These are phyloP conservation scores for Yarrowia osloensis DNA, from an alignment of 805 yeast species.

Conservation along the genomic window DNA sequence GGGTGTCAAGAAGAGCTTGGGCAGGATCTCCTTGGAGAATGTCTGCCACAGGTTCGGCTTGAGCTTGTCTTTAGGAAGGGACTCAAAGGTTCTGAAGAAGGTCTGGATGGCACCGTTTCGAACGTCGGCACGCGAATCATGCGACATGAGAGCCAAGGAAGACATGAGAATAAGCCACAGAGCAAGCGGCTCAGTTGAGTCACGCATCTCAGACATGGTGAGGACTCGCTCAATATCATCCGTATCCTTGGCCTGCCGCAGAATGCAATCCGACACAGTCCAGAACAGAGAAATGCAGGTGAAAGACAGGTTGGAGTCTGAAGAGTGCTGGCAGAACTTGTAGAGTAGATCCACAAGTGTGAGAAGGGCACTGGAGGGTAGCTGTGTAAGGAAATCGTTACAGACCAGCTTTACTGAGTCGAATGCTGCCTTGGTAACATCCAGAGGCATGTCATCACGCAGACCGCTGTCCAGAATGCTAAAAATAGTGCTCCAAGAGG, in stretches of 20 bases:
- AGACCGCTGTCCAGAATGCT: slow-evolving; percentile 47
- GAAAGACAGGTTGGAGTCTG: slow-evolving; percentile 83
- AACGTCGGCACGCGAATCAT: slow-evolving; percentile 73
- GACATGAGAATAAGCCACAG: slow-evolving; percentile 67
- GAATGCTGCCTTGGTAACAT: slow-evolving; percentile 67
- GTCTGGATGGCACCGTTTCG: slow-evolving; percentile 90
- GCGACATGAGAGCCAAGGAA: slow-evolving; percentile 61
- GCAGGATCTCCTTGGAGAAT: slow-evolving; percentile 9
- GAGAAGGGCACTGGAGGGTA: slow-evolving; percentile 67
- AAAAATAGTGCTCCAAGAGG: slow-evolving; percentile 75
- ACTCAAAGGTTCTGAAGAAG: slow-evolving; percentile 75
- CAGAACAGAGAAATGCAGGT: slow-evolving; percentile 91
- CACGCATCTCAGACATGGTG: slow-evolving; percentile 33
- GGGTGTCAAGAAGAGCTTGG: slow-evolving; percentile 14
- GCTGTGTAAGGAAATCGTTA: slow-evolving; percentile 75
- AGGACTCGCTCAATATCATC: slow-evolving; percentile 35
- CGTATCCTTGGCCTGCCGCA: slow-evolving; percentile 35
- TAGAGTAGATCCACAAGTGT: slow-evolving; percentile 69
- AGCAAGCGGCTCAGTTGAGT: slow-evolving; percentile 37
- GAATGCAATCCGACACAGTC: slow-evolving; percentile 79
- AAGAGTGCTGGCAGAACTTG: slow-evolving; percentile 68
- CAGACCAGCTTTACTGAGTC: slow-evolving; percentile 79
- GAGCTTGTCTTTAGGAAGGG: slow-evolving; percentile 4
- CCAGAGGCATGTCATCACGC: slow-evolving; percentile 39
- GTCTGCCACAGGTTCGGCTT: slow-evolving; percentile 22